These are phyloP conservation scores for Pythium apleroticum DNA, from an alignment of 352 stramenopile species.

Conservation along the genomic window DNA sequence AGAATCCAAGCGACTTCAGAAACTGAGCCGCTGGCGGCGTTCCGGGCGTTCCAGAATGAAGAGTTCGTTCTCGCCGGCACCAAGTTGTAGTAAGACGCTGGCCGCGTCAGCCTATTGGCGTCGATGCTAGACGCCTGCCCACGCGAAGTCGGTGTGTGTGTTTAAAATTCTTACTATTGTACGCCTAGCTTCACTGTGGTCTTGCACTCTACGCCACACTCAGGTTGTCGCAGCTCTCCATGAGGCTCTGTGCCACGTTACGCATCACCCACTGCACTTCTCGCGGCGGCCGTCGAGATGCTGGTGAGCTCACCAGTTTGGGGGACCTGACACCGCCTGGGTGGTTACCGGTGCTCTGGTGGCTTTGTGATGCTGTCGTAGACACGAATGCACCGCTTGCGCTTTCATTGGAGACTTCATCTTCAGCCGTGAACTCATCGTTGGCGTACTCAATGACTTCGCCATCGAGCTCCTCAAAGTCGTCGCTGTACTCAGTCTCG, in stretches of 20 bases:
- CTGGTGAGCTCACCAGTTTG: constrained; percentile 20
- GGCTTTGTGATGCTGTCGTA: not conserved
- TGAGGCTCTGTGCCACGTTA: constrained; percentile 66
- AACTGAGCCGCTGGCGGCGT: constrained; percentile 8
- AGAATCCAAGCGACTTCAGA: not conserved
- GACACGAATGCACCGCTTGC: not conserved
- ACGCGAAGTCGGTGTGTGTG: not conserved
- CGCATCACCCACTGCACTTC: constrained; percentile 80
- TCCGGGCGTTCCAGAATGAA: constrained; percentile 26
- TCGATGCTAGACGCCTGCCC: not conserved
- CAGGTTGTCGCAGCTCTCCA: constrained; percentile 55
- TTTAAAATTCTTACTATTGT: constrained; percentile 19
- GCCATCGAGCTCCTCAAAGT: constrained; percentile 76
- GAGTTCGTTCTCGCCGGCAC: not conserved
- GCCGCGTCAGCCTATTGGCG: not conserved
- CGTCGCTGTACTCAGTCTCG: constrained; percentile 76
- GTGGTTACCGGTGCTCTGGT: not conserved
- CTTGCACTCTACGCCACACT: constrained; percentile 70
- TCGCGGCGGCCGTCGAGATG: constrained; percentile 28
- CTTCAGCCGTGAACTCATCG: constrained; percentile 54
- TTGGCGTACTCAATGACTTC: constrained; percentile 81
- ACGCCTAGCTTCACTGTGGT: constrained; percentile 36
- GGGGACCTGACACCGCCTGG: constrained; percentile 13
- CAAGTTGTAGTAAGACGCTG: not conserved
- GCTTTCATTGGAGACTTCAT: constrained; percentile 18